Base-by-base conservation (phyloP, 148 eudicot species). In the Rhododendron williamsianum region DNA sequence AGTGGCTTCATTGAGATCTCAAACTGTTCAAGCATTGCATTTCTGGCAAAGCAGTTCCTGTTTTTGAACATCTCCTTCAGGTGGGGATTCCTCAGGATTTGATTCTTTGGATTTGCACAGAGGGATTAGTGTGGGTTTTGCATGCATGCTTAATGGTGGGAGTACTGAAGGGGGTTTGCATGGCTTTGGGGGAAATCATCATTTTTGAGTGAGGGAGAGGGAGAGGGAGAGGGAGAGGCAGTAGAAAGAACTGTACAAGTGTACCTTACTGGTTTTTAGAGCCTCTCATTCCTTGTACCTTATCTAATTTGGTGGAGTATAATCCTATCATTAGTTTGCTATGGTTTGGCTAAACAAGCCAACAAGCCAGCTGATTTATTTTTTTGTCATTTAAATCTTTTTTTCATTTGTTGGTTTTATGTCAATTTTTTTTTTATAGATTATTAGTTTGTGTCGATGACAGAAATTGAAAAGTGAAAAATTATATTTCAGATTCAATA, bases 1-100 rank as follows among this genome's bases (percentile, higher is more conserved):
- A 81, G 93, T 90, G 91, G 98, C 93, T 89, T 94, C 93, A 49
- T 95, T 97, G n/a, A 95, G 95, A 82, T 91, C 97, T 86, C 85
- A 90, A 78, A 94, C 92, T 10, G 99, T 87, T 96, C 95, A 46
- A 96, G 92, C 99, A 92, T 92, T 21, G 92, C 98, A 52, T 95
- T 93, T 83, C 85, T 89, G 58, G 93, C 98, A 10, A 95, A 95
- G 91, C 21, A 96, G 80, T 18, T 95, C 99, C 81, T 94, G 99
- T 87, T 88, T 92, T 0, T 82, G 85, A 2, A 77, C 85, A 87
- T 96, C 98, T 23, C 95, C 96, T 84, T 91, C 87, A 12, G 94
- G 87, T 15, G 88, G 81, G 46, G 90, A 48, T 13, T 69, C 79
- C 21, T 87, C 89, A 35, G 85, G 86, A 56, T 88, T 88, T 3